phyloP scores from a whole-genome alignment of 148 eudicot genomes.

The Agrostemma githago region DNA sequence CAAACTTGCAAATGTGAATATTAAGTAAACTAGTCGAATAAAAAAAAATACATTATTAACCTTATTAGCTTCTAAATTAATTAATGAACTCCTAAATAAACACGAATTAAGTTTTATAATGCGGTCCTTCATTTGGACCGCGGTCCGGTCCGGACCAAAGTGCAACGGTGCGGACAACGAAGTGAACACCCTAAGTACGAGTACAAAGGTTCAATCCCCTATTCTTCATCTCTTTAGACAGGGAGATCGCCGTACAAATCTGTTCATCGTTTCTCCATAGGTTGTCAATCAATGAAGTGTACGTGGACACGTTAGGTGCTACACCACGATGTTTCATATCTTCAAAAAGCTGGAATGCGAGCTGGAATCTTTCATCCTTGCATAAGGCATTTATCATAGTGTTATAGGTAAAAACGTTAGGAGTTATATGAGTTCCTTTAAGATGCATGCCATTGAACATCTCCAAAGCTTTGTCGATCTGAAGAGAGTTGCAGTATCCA shows the following conservation, averaged over 20 bases:
- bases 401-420: constrained; percentile 32
- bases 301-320: constrained; percentile 12
- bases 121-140: too few relatives aligned
- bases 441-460: constrained; percentile 22
- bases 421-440: constrained; percentile 8
- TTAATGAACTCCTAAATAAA: too few relatives aligned
- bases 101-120: too few relatives aligned
- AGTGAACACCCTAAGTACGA: neutral
- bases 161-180: too few relatives aligned
- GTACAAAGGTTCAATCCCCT: constrained; percentile 12
- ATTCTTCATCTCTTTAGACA: neutral
- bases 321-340: constrained; percentile 8
- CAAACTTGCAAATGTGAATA: too few relatives aligned
- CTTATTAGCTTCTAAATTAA: too few relatives aligned
- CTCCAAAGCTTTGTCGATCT: constrained; percentile 21
- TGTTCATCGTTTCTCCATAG: constrained; percentile 20
- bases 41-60: too few relatives aligned
- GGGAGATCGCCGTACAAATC: constrained; percentile 15
- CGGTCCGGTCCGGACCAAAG: too few relatives aligned
- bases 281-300: constrained; percentile 12
- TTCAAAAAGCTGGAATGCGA: too few relatives aligned
- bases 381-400: constrained; percentile 31
- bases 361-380: constrained; percentile 29
- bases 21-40: too few relatives aligned
- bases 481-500: constrained; percentile 31